Conservation (phyloP, 345 rosid genomes). For the Kernera saxatilis region DNA sequence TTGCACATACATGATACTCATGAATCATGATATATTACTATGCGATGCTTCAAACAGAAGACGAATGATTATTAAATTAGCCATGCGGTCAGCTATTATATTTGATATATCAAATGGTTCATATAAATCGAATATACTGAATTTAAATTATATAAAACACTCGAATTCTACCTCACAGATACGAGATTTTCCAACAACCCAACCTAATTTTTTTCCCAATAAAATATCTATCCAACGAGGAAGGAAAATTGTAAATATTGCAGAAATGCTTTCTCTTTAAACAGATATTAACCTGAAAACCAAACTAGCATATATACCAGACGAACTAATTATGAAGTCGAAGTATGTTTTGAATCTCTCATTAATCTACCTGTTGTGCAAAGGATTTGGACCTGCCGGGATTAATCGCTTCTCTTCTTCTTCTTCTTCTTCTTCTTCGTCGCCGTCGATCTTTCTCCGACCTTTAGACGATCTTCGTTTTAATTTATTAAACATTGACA, state of each 20-base stretch:
- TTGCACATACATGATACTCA: too few species aligned
- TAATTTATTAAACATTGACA: conserved; percentile 7
- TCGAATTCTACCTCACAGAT: not conserved
- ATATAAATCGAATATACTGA: too few species aligned
- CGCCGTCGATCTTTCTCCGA: conserved; percentile 2
- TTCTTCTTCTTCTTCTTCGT: conserved; percentile 5
- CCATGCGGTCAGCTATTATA: too few species aligned
- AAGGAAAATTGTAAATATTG: not conserved
- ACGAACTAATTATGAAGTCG: not conserved
- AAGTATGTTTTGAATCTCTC: conserved; percentile 3
- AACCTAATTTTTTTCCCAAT: not conserved
- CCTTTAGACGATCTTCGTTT: not conserved
- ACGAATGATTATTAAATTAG: too few species aligned
- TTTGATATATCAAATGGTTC: too few species aligned
- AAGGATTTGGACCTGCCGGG: conserved; percentile 30
- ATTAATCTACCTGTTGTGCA: conserved; percentile 21
- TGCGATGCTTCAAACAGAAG: too few species aligned
- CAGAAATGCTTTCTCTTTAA: not conserved
- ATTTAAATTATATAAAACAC: too few species aligned
- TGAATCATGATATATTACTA: too few species aligned
- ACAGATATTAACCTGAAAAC: not conserved
- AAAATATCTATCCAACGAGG: not conserved
- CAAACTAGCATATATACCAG: not conserved
- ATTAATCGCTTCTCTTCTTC: conserved; percentile 26
- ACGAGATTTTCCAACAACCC: not conserved